These are phyloP conservation scores for Gossypium trilobum DNA, from an alignment of 441 rosid species.

Conservation along the genomic window DNA sequence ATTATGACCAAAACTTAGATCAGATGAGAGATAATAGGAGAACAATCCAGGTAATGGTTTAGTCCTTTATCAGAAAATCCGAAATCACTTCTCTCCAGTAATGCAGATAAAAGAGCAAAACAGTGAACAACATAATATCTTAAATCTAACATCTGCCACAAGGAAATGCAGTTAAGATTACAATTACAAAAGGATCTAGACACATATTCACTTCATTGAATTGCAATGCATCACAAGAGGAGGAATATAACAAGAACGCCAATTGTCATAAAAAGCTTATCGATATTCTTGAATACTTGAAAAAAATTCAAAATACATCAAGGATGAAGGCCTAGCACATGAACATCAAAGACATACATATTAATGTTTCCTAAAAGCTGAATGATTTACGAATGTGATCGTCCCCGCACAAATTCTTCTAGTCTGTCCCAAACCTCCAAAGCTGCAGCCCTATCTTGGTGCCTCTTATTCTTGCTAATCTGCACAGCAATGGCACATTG, in stretches of 20 bases:
- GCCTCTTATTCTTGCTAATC: slow-evolving; percentile 94
- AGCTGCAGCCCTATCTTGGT: slow-evolving; percentile 90
- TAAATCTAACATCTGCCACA: not conserved
- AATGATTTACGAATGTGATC: slow-evolving; percentile 55
- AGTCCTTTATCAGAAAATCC: not conserved
- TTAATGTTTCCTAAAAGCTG: slow-evolving; percentile 19
- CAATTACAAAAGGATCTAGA: not conserved
- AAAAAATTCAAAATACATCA: slow-evolving; percentile 2
- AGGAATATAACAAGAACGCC: slow-evolving; percentile 1
- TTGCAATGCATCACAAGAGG: not conserved
- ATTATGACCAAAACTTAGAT: not conserved
- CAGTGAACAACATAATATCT: not conserved
- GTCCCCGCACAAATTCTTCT: slow-evolving; percentile 78
- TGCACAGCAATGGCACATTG: slow-evolving; percentile 24
- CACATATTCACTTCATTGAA: not conserved
- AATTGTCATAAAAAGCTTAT: slow-evolving; percentile 3
- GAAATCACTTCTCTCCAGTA: not conserved
- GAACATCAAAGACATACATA: slow-evolving; percentile 14
- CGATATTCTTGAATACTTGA: not conserved
- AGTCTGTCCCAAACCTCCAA: slow-evolving; percentile 92
- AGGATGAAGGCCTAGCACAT: not conserved
- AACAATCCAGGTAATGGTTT: not conserved
- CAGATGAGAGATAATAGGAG: not conserved
- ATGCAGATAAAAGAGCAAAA: not conserved
- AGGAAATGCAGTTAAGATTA: not conserved